Evolutionary conservation across 768 basidiomycete species (phyloP), one percentile per base, ranked within the genome.

Genomic region (Filobasidium wieringae): DNA sequence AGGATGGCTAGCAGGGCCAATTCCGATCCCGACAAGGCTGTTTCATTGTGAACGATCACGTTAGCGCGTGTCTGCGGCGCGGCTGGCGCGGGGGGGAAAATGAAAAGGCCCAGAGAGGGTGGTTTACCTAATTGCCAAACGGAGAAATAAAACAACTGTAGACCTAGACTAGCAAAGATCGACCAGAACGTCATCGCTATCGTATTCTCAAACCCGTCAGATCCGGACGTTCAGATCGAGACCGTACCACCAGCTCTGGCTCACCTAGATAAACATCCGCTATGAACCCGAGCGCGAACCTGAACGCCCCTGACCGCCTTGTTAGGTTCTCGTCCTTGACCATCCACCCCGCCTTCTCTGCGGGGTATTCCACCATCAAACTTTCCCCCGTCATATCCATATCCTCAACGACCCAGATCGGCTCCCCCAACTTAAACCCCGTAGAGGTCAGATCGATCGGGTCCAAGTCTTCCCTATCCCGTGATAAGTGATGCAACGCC

Each of bases 121-220:
- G 55, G n/a, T n/a, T n/a, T 78, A 27, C 85, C 87, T 17, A 91
- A 82, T 68, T 88, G 80, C 89, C 89, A 91, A 19, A 93, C 82
- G 26, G 87, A 89, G 75, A 88, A 92, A 74, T 91, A 92, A 76
- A 92, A 92, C 3, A 92, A 77, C 3, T 86, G 82, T 1, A 85
- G 83, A 6, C 84, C 80, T 19, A 90, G 80, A 2, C 82, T 79
- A 1, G 89, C 91, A 69, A 86, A 82, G 49, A 87, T 78, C 0
- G 88, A 86, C 86, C 86, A 88, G 72, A 84, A 87, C 19, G 67
- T 66, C 7, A 57, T 30, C 49, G 65, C 72, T 68, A 50, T 2
- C 15, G 22, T 5, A 43, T 22, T 19, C 5, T 7, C 24, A n/a
- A n/a, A n/a, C n/a, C n/a, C n/a, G n/a, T n/a, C n/a, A n/a, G n/a